Conservation (phyloP, 2,329 filamentous ascomycete species). For the Corniculantispora saksenae region DNA sequence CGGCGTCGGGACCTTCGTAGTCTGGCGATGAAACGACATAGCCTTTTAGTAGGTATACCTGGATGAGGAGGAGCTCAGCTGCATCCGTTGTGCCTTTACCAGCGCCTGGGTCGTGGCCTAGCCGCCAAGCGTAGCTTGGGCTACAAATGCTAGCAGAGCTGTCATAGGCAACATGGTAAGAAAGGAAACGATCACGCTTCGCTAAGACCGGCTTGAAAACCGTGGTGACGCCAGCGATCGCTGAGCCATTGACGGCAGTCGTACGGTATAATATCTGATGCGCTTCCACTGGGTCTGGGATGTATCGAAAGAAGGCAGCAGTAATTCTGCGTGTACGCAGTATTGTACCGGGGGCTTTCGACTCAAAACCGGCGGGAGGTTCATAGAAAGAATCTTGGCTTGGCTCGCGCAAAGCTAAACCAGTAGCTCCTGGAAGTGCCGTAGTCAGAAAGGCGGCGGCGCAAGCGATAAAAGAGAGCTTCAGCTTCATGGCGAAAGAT, state of each 20-base stretch:
- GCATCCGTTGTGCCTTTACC: not conserved
- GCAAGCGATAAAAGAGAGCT: not conserved
- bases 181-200: slow-evolving; percentile 8
- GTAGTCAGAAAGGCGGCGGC: not conserved
- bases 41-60: not conserved
- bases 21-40: slow-evolving; percentile 7
- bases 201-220: slow-evolving; percentile 8
- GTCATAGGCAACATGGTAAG: slow-evolving; percentile 11
- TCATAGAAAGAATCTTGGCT: slow-evolving; percentile 12
- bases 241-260: slow-evolving; percentile 7
- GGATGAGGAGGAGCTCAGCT: not conserved
- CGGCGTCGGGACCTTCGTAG: slow-evolving; percentile 9
- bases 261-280: slow-evolving; percentile 17
- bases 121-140: slow-evolving; percentile 13
- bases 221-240: slow-evolving; percentile 14
- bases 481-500: not conserved
- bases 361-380: slow-evolving; percentile 15
- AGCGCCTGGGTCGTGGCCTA: not conserved
- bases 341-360: not conserved
- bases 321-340: slow-evolving; percentile 1
- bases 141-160: slow-evolving; percentile 12
- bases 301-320: not conserved
- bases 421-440: not conserved
- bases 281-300: slow-evolving; percentile 1
- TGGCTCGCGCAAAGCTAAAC: not conserved